These are phyloP conservation scores for Zygotorulaspora florentina DNA, from an alignment of 805 yeast genomes.

Conservation along the genomic window DNA sequence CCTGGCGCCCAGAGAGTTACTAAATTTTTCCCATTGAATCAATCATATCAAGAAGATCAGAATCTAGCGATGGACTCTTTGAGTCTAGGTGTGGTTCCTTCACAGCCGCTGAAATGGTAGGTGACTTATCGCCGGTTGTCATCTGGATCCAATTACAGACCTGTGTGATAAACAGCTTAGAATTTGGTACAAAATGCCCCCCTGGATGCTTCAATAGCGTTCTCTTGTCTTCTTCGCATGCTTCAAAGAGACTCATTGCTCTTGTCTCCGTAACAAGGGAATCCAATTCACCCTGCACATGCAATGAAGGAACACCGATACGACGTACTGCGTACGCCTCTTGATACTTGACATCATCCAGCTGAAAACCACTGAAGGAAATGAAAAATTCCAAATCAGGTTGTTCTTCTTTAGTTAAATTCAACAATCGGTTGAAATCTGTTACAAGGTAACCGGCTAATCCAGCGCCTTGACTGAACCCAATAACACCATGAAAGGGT, in stretches of 20 bases:
- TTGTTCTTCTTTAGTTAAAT: constrained; percentile 37
- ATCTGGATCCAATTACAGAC: constrained; percentile 35
- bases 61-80: constrained; percentile 26
- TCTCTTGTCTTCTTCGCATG: constrained; percentile 42
- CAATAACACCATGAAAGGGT: constrained; percentile 80
- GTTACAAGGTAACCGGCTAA: constrained; percentile 60
- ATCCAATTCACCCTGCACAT: constrained; percentile 82
- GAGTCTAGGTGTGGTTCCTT: constrained; percentile 3
- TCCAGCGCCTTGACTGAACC: constrained; percentile 94
- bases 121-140: constrained; percentile 1
- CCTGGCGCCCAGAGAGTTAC: too few species aligned
- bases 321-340: constrained; percentile 17
- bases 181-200: constrained; percentile 94
- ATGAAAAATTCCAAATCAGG: constrained; percentile 62
- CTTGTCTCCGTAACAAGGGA: constrained; percentile 78
- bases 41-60: constrained; percentile 38
- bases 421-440: constrained; percentile 44
- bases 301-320: constrained; percentile 46
- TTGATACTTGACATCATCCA: constrained; percentile 28
- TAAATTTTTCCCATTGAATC: constrained; percentile 39
- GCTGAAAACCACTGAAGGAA: constrained; percentile 61
- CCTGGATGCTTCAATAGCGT: constrained; percentile 77
- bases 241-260: constrained; percentile 51
- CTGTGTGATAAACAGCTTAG: constrained; percentile 43
- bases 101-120: not conserved